A percentile compares a stretch with the other conserved stretches of the same genome.
Evolutionary conservation across 345 rosid species (phyloP).

Genomic region (Leavenworthia alabamica): DNA sequence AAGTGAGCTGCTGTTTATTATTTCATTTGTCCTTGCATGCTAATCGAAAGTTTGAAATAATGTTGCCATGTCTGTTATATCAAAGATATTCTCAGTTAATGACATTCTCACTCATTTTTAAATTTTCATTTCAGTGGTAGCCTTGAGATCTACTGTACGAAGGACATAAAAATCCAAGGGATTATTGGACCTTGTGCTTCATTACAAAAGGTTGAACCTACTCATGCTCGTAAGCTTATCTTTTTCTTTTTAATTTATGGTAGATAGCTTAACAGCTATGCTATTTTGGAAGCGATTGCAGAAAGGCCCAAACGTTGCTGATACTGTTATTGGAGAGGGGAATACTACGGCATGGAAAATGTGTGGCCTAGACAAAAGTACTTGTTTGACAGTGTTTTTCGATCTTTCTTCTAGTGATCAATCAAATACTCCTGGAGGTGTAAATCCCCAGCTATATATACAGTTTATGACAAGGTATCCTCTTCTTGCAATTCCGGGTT

Average conservation of each 20-base stretch:
- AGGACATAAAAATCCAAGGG: conserved; percentile 94
- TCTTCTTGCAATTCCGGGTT: not conserved
- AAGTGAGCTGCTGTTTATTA: conserved; percentile 56
- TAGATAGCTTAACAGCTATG: conserved; percentile 2
- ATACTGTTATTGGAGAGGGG: conserved; percentile 84
- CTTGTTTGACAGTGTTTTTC: conserved; percentile 87
- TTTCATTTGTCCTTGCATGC: conserved; percentile 10
- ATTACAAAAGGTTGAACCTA: conserved; percentile 67
- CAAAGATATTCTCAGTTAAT: conserved; percentile 7
- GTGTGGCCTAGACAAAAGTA: conserved; percentile 96
- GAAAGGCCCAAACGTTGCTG: conserved; percentile 91
- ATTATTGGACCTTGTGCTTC: conserved; percentile 93
- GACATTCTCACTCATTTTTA: conserved; percentile 21
- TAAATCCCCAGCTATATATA: conserved; percentile 69
- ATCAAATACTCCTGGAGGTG: conserved; percentile 57
- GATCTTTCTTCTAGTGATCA: conserved; percentile 80
- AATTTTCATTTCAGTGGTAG: conserved; percentile 54
- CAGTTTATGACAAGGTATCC: conserved; percentile 87
- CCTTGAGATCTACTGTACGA: conserved; percentile 82
- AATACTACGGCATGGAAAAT: conserved; percentile 87
- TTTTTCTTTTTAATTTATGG: not conserved
- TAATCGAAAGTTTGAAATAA: not conserved
- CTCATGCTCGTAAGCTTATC: not conserved
- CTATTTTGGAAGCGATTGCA: conserved; percentile 42
- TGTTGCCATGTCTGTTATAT: conserved; percentile 5